A percentile compares a stretch with the other conserved stretches of the same genome.
These are phyloP conservation scores for Collybia sp. DNA, from an alignment of 768 basidiomycete genomes.

Conservation along the genomic window DNA sequence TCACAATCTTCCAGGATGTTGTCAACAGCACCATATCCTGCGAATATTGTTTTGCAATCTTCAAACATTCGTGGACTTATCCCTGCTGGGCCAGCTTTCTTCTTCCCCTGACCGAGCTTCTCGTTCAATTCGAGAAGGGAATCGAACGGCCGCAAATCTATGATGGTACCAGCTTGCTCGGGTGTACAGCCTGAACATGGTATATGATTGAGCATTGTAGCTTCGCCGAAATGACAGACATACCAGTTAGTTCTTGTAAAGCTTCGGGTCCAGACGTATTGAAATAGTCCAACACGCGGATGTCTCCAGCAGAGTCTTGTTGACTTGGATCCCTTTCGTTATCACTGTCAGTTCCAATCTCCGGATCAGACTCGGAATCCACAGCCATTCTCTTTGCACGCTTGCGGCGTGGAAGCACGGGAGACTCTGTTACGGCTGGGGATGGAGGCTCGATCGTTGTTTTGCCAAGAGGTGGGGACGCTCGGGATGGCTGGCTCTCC, in stretches of 20 bases:
- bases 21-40: conserved; percentile 86
- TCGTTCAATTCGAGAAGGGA: conserved; percentile 67
- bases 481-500: conserved; percentile 31
- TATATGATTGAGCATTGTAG: conserved; percentile 3
- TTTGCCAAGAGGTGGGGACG: conserved; percentile 38
- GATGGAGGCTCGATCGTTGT: conserved; percentile 23
- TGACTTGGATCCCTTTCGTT: conserved; percentile 22
- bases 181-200: conserved; percentile 58
- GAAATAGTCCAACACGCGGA: conserved; percentile 61
- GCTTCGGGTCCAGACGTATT: conserved; percentile 59
- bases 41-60: conserved; percentile 80
- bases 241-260: conserved; percentile 74
- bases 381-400: conserved; percentile 57
- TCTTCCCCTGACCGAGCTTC: conserved; percentile 83
- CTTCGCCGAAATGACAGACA: conserved; percentile 11
- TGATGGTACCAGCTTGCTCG: conserved; percentile 78
- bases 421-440: conserved; percentile 32
- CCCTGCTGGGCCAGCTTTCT: conserved; percentile 76
- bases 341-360: conserved; percentile 44
- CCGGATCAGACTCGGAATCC: conserved; percentile 55
- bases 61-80: conserved; percentile 90
- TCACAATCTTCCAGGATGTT: conserved; percentile 87
- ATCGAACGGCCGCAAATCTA: conserved; percentile 75
- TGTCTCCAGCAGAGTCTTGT: conserved; percentile 35
- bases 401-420: conserved; percentile 40